phyloP scores from a whole-genome alignment of 2,329 filamentous ascomycete species.

The Rhynchosporium graminicola region DNA sequence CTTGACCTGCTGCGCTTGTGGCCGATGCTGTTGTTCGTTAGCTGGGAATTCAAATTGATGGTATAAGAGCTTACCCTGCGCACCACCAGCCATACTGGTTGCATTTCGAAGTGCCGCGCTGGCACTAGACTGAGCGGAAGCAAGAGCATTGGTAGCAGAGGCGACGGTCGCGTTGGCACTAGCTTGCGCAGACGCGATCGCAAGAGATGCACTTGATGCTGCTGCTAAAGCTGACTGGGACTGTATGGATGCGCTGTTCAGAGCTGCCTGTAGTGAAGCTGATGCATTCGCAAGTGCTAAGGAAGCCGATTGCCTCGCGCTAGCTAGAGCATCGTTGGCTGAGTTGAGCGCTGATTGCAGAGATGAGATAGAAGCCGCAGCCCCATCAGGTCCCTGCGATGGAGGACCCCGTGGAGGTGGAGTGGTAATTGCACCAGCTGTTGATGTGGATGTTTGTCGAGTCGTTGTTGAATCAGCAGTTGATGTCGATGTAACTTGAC shows the following conservation, averaged over 20 bases:
- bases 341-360: conserved; percentile 14
- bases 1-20: conserved; percentile 21
- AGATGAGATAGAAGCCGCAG: conserved; percentile 11
- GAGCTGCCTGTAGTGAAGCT: conserved; percentile 6
- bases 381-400: background rate
- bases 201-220: conserved; percentile 14
- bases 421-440: no score
- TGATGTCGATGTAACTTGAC: background rate
- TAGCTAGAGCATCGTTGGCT: conserved; percentile 10
- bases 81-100: conserved; percentile 18
- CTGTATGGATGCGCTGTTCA: background rate
- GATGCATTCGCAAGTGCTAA: conserved; percentile 13
- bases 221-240: conserved; percentile 8
- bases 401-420: no score
- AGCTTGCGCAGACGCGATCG: conserved; percentile 16
- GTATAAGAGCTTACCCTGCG: conserved; percentile 14
- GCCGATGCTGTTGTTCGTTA: conserved; percentile 19
- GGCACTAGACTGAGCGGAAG: conserved; percentile 17
- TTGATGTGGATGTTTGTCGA: no score
- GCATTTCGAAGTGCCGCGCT: conserved; percentile 20
- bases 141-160: conserved; percentile 1
- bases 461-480: no score
- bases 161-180: conserved; percentile 8
- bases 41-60: background rate
- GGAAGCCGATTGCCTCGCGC: conserved; percentile 11